Conservation (phyloP, 1,284 basidiomycete genomes). For the Golubevia sp. region DNA sequence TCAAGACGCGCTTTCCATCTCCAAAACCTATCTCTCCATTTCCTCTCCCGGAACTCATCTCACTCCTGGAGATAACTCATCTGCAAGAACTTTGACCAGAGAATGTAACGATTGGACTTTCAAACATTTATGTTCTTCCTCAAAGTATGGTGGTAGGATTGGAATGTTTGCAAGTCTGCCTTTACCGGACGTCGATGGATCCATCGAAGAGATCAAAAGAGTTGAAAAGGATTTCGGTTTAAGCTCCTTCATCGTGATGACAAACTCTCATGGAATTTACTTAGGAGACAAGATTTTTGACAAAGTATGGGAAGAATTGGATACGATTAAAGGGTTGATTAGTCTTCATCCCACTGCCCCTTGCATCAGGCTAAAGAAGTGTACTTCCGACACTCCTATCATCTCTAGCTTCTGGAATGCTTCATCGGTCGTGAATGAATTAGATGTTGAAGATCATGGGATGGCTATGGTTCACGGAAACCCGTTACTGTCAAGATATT, state of each 20-base stretch:
- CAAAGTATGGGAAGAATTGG: background rate
- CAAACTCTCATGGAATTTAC: background rate
- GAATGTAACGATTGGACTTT: background rate
- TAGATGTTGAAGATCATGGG: too few relatives aligned
- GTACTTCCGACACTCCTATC: background rate
- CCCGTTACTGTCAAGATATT: too few relatives aligned
- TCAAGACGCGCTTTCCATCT: too few relatives aligned
- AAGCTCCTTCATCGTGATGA: background rate
- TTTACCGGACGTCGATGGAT: background rate
- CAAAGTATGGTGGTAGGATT: background rate
- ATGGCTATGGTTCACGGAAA: too few relatives aligned
- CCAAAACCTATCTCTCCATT: too few relatives aligned
- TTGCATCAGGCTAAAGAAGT: background rate
- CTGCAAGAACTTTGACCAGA: background rate
- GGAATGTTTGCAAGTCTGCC: background rate
- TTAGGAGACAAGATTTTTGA: background rate
- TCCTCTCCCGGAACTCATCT: background rate
- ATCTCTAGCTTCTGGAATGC: background rate
- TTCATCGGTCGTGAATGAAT: background rate
- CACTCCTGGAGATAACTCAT: background rate
- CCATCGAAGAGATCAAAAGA: background rate
- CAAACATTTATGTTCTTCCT: background rate
- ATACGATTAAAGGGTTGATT: background rate
- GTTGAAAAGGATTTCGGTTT: background rate
- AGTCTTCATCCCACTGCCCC: background rate